Base-by-base conservation (phyloP, 1,284 basidiomycete genomes). In the Trametes hirsuta region DNA sequence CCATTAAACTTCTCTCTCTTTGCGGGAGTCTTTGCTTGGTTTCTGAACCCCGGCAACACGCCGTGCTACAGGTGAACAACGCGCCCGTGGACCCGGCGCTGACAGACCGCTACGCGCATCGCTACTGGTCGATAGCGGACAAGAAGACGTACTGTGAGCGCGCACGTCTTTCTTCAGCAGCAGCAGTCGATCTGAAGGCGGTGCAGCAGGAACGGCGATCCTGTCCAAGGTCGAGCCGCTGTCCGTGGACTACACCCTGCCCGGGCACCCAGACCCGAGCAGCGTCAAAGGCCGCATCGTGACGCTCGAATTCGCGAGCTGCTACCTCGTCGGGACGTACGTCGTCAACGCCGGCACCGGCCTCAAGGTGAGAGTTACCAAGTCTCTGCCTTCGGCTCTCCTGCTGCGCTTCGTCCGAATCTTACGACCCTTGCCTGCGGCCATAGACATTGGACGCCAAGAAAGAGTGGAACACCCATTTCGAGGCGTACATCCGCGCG, bases 291-390 rank as follows among this genome's bases (percentile, higher is more conserved):
- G 91, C 11, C 82, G 90, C n/a, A 86, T 93, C 55, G 75, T 94
- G 39, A 94, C 90, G 1, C 76, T 94, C 25, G 94, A 95, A 71
- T 95, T 93, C 66, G 82, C 85, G 47, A 82, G 79, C 44, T 84
- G 77, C 55, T 94, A 87, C 65, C 64, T 96, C 8, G 77, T 95
- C 42, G 91, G 87, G 10, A 95, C 93, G 2, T 96, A 96, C 64
- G 91, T 92, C 24, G 87, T 91, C n/a, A 96, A 96, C 68, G 93
- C 94, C 0, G 94, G 94, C 8, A 77, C 84, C 58, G 80, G 82
- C 2, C 78, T 96, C 47, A 94, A 95, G 84, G 92, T 90, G 58
- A 25, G 67, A 24, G 30, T 2, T 34, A 53, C 25, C 42, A 58
- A 48, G 18, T 14, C 42, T 21, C 44, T 37, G 6, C 41, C 46